Evolutionary conservation across 768 basidiomycete genomes (phyloP), one percentile per base, ranked within the genome.

Genomic region (Hypsizygus marmoreus): DNA sequence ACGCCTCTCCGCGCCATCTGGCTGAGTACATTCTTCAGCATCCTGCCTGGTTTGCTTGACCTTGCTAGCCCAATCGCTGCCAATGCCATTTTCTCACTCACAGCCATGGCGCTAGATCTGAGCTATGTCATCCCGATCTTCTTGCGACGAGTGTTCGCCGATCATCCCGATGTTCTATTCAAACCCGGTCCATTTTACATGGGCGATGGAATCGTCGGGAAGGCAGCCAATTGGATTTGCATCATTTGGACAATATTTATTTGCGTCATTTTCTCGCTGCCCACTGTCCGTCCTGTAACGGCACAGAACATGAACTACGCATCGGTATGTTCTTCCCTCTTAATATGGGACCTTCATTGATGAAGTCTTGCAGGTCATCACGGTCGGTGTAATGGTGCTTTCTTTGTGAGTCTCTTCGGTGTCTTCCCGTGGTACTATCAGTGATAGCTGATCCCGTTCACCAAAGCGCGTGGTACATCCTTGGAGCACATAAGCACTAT

Each of bases 121-220:
- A 86, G 84, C 54, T 93, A 93, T 60, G 80, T 91, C 56, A 87
- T 91, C 49, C 91, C 90, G 4, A 90, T 93, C 54, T 79, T 84
- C 61, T 73, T 84, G 65, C 80, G 89, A 31, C 74, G 89, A 23
- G 59, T 82, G 22, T 89, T 75, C 64, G 68, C 74, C 52, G 74
- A 81, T 43, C 90, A 92, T 58, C 86, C 88, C 0, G 89, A 92
- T 37, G 90, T 93, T 28, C 73, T 77, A 56, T 93, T 93, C 74
- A 82, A 79, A 49, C 91, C 91, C 4, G 91, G 91, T 9, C 90
- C 91, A 5, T 91, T 92, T 69, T 91, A 85, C 68, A 82, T 92
- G 81, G 86, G 89, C 23, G 67, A 78, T 43, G 88, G 88, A 0
- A 49, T 72, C 31, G 61, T 88, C 12, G 88, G 88, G 0, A 75